Evolutionary conservation across 495 filamentous ascomycete genomes (phyloP).

Genomic region (Tuber brumale): DNA sequence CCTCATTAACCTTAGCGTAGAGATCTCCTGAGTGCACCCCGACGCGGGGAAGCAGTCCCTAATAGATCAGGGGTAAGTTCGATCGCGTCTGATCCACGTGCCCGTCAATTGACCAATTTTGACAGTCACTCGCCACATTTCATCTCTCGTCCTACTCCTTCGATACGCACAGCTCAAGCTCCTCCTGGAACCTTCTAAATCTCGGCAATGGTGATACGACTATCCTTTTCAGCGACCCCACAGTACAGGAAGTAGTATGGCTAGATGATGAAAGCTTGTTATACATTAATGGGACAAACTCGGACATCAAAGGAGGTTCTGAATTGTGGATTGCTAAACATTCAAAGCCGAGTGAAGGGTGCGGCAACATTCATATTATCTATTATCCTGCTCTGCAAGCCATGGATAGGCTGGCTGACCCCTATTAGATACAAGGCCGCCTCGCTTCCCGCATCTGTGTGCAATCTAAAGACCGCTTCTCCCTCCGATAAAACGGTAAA

Average conservation of each 20-base stretch:
- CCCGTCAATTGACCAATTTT: slow-evolving; percentile 14
- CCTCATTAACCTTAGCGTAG: slow-evolving; percentile 11
- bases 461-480: slow-evolving; percentile 62
- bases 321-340: slow-evolving; percentile 53
- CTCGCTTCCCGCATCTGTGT: slow-evolving; percentile 59
- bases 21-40: slow-evolving; percentile 69
- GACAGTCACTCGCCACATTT: slow-evolving; percentile 36
- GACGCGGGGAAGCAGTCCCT: slow-evolving; percentile 68
- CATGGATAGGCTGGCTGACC: slow-evolving; percentile 4
- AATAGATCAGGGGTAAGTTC: slow-evolving; percentile 47
- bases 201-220: slow-evolving; percentile 60
- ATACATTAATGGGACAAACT: slow-evolving; percentile 38
- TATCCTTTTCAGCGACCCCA: slow-evolving; percentile 58
- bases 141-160: slow-evolving; percentile 69
- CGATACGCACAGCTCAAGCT: slow-evolving; percentile 64
- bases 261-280: slow-evolving; percentile 33
- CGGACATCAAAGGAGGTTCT: slow-evolving; percentile 44
- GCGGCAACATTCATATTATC: slow-evolving; percentile 25
- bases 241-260: slow-evolving; percentile 42
- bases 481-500: slow-evolving; percentile 60
- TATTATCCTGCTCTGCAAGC: slow-evolving; percentile 15
- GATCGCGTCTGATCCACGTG: not conserved
- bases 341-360: slow-evolving; percentile 51
- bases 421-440: slow-evolving; percentile 53
- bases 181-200: slow-evolving; percentile 69